Evolutionary conservation across 169 alveolate genomes (phyloP).

Genomic region (Plasmodium berghei): DNA sequence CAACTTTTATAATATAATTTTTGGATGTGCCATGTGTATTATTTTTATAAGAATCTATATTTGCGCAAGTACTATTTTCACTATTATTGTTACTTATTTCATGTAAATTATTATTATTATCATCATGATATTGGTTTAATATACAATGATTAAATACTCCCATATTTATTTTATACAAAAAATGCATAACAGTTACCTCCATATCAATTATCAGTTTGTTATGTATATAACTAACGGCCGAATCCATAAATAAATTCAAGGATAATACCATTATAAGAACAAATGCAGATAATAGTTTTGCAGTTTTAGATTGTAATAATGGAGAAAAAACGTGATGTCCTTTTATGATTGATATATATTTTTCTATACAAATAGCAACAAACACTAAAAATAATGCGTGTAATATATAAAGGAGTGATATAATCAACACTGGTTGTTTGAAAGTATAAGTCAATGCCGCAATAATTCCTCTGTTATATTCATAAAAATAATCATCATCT

Average conservation of each 20-base stretch:
- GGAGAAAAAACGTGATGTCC: background rate
- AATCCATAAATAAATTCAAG: conserved; percentile 19
- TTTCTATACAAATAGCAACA: conserved; percentile 41
- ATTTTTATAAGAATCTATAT: background rate
- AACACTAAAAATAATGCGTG: conserved; percentile 24
- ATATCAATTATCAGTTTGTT: conserved; percentile 14
- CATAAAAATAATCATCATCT: too few relatives aligned
- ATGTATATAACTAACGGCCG: background rate
- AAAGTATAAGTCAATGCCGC: conserved; percentile 14
- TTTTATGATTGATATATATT: conserved; percentile 18
- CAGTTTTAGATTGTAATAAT: background rate
- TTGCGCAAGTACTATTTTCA: background rate
- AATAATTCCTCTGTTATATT: conserved; percentile 5
- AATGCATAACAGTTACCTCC: conserved; percentile 32
- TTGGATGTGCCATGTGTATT: background rate
- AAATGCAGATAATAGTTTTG: conserved; percentile 6
- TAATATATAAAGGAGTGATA: conserved; percentile 9
- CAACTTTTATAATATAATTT: background rate
- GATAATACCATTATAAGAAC: conserved; percentile 9
- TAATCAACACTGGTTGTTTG: background rate
- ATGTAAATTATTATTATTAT: background rate
- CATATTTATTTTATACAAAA: conserved; percentile 43
- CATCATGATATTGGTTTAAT: background rate
- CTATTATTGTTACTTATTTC: background rate
- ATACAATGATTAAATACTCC: background rate